Evolutionary conservation across 306 rosid genomes (phyloP), one percentile per base, ranked within the genome.

Genomic region (Quercus variabilis): DNA sequence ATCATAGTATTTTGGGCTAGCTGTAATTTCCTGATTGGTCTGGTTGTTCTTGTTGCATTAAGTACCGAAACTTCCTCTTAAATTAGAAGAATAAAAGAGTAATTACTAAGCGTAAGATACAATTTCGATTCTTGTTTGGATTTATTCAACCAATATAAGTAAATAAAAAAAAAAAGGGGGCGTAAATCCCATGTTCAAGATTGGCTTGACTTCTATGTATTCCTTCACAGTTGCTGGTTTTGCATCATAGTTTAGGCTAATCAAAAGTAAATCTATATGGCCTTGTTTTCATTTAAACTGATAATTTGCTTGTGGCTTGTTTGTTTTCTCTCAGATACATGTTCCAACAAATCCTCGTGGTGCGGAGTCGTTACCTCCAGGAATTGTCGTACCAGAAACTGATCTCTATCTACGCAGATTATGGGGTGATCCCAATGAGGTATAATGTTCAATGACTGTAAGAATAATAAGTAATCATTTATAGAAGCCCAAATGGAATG

Each of bases 341-440:
- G 96, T 80, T 85, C 80, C 94, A 65, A 84, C 98, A 84, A 96
- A 96, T 85, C 99, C 99, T 67, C 92, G 81, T 78, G 99, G 99
- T 70, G 97, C 99, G 8, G 99, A 93, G 84, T 83, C 85, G 69
- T 86, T 96, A 28, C 98, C 99, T 71, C 98, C 98, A 4, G 92
- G 92, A 85, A 91, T 96, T 81, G 77, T 96, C 84, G 99, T 82
- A 65, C 43, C 98, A 63, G 87, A 91, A 81, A 85, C 99, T 79
- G 99, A 96, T 87, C 85, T 93, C 67, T 84, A 91, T 82, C 70
- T 90, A 85, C 96, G 93, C 65, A 88, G 99, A 83, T 80, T 93
- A 81, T 96, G 99, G 99, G 99, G 99, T 60, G 96, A 90, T 30
- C 99, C 99, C 54, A 90, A 86, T 77, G 99, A 93, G 92, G 99